phyloP scores from a whole-genome alignment of 2,329 filamentous ascomycete genomes.

The Microdochium paspali region DNA sequence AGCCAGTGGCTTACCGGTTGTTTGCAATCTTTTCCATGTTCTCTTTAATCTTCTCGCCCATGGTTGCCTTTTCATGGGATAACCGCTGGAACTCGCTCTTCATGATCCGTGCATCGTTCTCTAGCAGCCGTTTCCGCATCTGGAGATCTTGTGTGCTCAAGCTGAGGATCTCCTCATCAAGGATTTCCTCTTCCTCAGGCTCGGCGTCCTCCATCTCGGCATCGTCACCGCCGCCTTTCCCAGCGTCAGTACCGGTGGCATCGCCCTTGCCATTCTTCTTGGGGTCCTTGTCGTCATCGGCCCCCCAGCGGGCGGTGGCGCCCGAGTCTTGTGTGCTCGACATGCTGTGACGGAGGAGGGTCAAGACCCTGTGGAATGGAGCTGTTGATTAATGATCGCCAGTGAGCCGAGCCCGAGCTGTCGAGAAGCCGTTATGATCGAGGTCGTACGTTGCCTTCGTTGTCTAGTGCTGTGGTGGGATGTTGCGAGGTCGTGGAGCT shows the following conservation, averaged over 20 bases:
- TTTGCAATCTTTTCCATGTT: conserved; percentile 99
- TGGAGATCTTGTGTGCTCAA: conserved; percentile 92
- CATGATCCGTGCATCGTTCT: conserved; percentile 98
- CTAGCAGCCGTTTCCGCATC: conserved; percentile 80
- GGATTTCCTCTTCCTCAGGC: conserved; percentile 64
- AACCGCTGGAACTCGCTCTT: conserved; percentile 92
- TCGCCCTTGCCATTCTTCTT: conserved; percentile 42
- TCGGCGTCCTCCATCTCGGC: conserved; percentile 86
- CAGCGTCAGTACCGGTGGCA: conserved; percentile 42
- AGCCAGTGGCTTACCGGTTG: conserved; percentile 62
- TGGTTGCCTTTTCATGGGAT: conserved; percentile 88
- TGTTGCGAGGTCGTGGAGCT: neutral
- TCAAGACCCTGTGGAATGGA: too few relatives aligned
- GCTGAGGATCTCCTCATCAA: conserved; percentile 88
- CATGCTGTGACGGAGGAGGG: conserved; percentile 10
- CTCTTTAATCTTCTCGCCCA: conserved; percentile 99
- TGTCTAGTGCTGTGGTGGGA: neutral
- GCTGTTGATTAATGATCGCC: too few relatives aligned
- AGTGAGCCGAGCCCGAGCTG: neutral
- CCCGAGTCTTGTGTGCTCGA: conserved; percentile 18
- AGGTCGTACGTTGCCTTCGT: neutral
- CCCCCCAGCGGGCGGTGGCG: conserved; percentile 14
- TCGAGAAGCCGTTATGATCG: neutral
- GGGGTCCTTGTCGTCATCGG: conserved; percentile 36
- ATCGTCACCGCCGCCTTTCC: conserved; percentile 56